Conservation (phyloP, 805 yeast genomes). For the Kodamaea leandrae region DNA sequence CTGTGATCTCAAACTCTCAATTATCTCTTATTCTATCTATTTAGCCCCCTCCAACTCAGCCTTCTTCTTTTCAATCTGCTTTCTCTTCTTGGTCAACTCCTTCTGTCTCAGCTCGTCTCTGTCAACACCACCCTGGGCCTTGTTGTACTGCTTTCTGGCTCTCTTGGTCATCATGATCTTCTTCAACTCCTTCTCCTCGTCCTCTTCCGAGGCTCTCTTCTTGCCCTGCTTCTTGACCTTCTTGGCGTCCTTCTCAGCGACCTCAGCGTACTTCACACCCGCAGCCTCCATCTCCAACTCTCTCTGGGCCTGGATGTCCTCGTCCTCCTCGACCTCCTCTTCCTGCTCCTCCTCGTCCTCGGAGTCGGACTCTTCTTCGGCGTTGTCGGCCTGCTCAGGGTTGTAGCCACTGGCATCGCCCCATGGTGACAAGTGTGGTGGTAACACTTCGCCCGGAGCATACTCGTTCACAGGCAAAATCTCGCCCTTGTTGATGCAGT, state of each 20-base stretch:
- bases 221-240: conserved; percentile 33
- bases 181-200: conserved; percentile 86
- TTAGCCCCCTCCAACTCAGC: too few species aligned
- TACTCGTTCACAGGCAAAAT: conserved; percentile 76
- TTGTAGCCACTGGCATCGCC: conserved; percentile 91
- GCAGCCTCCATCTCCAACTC: conserved; percentile 78
- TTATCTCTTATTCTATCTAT: too few species aligned
- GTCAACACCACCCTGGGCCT: conserved; percentile 89
- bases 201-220: conserved; percentile 51
- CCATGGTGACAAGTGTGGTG: conserved; percentile 99
- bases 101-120: conserved; percentile 78
- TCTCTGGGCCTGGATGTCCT: conserved; percentile 73
- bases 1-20: too few species aligned
- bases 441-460: conserved; percentile 92
- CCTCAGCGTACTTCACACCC: conserved; percentile 76
- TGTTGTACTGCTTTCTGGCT: conserved; percentile 88
- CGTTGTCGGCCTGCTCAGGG: conserved; percentile 59
- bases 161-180: conserved; percentile 97
- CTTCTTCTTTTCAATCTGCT: conserved; percentile 60
- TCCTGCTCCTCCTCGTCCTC: conserved; percentile 43
- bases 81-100: conserved; percentile 63
- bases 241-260: conserved; percentile 25
- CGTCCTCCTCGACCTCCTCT: conserved; percentile 53
- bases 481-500: conserved; percentile 74
- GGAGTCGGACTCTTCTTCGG: conserved; percentile 46